A percentile compares a stretch with the other conserved stretches of the same genome.
Evolutionary conservation across 345 rosid species (phyloP).

Genomic region (Eucalyptus regnans): DNA sequence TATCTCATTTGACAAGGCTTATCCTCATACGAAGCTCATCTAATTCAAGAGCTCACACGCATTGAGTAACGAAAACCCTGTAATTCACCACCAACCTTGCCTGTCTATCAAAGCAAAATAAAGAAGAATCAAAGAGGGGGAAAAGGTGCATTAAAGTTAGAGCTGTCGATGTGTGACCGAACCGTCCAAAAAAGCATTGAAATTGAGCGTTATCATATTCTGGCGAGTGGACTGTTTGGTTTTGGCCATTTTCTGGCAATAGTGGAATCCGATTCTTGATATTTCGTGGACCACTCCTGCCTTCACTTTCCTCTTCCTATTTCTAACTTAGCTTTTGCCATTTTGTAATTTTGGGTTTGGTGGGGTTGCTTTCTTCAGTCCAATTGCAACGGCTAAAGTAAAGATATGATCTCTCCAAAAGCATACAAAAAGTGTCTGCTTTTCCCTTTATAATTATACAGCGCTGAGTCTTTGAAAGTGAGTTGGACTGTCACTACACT

Average conservation of each 20-base stretch:
- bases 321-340: not conserved
- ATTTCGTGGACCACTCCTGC: not conserved
- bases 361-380: not conserved
- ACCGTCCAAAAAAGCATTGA: not conserved
- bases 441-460: not conserved
- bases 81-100: not conserved
- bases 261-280: not conserved
- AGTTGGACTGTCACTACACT: not conserved
- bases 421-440: not conserved
- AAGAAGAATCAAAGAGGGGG: not conserved
- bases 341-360: not conserved
- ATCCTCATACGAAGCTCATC: not conserved
- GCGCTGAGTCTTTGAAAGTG: not conserved
- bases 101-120: not conserved
- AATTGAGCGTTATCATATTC: not conserved
- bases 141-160: not conserved
- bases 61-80: not conserved
- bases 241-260: not conserved
- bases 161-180: not conserved
- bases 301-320: not conserved
- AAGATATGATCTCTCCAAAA: not conserved
- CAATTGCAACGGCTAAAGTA: not conserved
- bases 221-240: not conserved
- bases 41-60: not conserved
- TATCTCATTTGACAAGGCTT: not conserved